These are phyloP conservation scores for Solanum tacnaense DNA, from an alignment of 257 asterid genomes.

Conservation along the genomic window DNA sequence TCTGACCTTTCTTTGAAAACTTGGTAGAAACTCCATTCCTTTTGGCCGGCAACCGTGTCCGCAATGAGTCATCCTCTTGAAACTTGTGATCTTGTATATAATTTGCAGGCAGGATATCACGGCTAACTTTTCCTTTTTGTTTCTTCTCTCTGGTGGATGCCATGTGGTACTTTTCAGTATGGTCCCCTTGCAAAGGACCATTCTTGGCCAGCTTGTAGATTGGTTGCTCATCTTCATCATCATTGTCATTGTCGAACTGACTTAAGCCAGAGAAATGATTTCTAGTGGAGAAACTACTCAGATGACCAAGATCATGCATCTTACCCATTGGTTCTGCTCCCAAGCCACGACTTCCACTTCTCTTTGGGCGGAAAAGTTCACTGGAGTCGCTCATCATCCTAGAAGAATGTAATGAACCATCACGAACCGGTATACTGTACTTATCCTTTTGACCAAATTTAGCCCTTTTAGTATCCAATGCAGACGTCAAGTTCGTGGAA, in stretches of 20 bases:
- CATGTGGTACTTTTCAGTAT: conserved; percentile 34
- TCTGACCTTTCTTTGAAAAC: conserved; percentile 58
- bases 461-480: conserved; percentile 28
- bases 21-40: conserved; percentile 45
- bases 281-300: conserved; percentile 27
- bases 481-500: conserved; percentile 40
- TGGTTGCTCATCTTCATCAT: conserved; percentile 30
- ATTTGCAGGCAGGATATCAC: conserved; percentile 39
- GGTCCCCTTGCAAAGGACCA: conserved; percentile 44
- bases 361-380: conserved; percentile 32
- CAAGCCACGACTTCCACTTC: conserved; percentile 14
- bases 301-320: conserved; percentile 54
- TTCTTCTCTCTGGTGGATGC: conserved; percentile 42
- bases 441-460: conserved; percentile 45
- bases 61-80: conserved; percentile 48
- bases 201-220: conserved; percentile 47
- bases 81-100: conserved; percentile 28
- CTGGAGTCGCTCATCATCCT: conserved; percentile 27
- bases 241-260: conserved; percentile 19
- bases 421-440: conserved; percentile 30
- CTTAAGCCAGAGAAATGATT: conserved; percentile 40
- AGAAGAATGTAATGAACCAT: conserved; percentile 38
- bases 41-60: conserved; percentile 36
- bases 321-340: conserved; percentile 51
- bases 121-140: conserved; percentile 39